These are phyloP conservation scores for Ascosphaera apis DNA, from an alignment of 2,329 filamentous ascomycete species.

Conservation along the genomic window DNA sequence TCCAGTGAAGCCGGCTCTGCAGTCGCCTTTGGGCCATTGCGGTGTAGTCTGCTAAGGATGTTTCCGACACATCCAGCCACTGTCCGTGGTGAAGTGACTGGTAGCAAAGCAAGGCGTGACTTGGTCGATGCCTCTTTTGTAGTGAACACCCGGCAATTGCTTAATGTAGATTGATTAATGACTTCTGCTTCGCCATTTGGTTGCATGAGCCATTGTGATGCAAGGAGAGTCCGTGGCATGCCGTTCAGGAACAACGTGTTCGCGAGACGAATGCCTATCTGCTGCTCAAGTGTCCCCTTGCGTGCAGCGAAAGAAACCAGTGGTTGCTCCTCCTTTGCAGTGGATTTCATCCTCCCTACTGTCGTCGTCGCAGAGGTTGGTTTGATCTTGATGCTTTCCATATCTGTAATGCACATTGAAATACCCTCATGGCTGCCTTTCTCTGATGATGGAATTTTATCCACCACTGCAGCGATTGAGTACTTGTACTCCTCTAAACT, in stretches of 20 bases:
- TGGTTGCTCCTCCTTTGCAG: no score
- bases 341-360: no score
- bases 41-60: conserved; percentile 18
- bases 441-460: conserved; percentile 12
- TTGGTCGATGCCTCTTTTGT: conserved; percentile 6
- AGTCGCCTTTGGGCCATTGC: conserved; percentile 10
- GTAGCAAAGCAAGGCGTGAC: conserved; percentile 14
- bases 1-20: conserved; percentile 19
- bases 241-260: conserved; percentile 21
- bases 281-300: no score
- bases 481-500: conserved; percentile 8
- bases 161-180: conserved; percentile 11
- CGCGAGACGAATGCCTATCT: conserved; percentile 18
- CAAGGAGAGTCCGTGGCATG: conserved; percentile 17
- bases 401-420: no score
- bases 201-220: conserved; percentile 15
- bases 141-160: conserved; percentile 12
- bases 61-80: conserved; percentile 22
- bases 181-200: no score
- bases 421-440: no score
- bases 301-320: no score
- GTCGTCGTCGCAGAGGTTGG: no score
- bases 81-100: conserved; percentile 15
- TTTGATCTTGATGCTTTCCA: no score
- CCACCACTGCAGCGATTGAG: conserved; percentile 15